phyloP scores from a whole-genome alignment of 768 basidiomycete species.

The Mycena amicta region DNA sequence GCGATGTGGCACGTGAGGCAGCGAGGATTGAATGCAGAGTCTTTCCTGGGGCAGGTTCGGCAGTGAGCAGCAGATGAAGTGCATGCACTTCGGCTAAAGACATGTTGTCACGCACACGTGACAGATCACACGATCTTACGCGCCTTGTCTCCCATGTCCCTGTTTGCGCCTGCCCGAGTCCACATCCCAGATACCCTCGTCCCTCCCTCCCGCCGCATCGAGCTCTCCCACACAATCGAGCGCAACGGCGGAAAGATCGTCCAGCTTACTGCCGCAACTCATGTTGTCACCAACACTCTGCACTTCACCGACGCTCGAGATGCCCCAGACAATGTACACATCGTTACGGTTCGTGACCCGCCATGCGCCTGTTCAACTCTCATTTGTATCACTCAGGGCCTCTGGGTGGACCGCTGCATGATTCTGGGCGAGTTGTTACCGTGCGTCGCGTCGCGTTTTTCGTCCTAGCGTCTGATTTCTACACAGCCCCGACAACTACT shows the following conservation, averaged over 20 bases:
- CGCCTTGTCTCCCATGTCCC: neutral
- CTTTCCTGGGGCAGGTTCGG: constrained; percentile 72
- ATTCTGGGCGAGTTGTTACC: constrained; percentile 59
- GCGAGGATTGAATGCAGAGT: constrained; percentile 62
- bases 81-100: neutral
- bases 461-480: constrained; percentile 4
- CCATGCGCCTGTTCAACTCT: too few species aligned
- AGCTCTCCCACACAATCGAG: constrained; percentile 52
- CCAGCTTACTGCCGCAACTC: constrained; percentile 44
- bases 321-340: neutral
- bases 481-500: constrained; percentile 52
- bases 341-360: constrained; percentile 44
- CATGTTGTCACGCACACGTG: neutral
- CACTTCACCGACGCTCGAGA: constrained; percentile 40
- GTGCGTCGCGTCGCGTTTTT: constrained; percentile 37
- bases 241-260: constrained; percentile 51
- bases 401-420: constrained; percentile 73
- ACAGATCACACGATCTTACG: too few species aligned
- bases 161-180: neutral
- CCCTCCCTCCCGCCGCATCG: constrained; percentile 37
- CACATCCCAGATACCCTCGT: constrained; percentile 56
- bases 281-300: constrained; percentile 59
- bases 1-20: neutral
- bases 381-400: too few species aligned
- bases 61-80: constrained; percentile 43